Base-by-base conservation (phyloP, 257 asterid genomes). In the Fraxinus excelsior region DNA sequence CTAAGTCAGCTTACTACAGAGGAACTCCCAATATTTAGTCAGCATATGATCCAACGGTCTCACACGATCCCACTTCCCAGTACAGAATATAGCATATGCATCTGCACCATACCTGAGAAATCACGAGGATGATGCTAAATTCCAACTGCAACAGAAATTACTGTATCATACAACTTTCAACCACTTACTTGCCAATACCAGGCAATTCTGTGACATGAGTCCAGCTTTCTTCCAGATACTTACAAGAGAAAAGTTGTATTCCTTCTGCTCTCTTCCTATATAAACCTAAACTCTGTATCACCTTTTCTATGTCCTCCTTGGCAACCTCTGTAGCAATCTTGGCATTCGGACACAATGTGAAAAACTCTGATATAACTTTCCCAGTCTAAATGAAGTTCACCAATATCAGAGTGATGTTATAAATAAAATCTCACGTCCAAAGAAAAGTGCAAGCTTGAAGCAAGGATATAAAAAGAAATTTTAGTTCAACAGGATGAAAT, bases 141-240 rank as follows among this genome's bases (percentile, higher is more conserved):
- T 31, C 5, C 58, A 29, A 3, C 34, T 69, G 62, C 37, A 10
- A 72, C 18, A n/a, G n/a, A 70, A 2, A 21, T 60, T 60, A 19
- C 25, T 1, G 11, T 13, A 31, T 28, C 16, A 16, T 44, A 34
- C 31, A 73, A 23, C 32, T 25, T 66, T 7, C 23, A 19, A 7
- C 72, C 68, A 78, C 96, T 76, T 85, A 90, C 96, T 94, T 94
- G 81, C 97, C 98, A 80, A 94, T 82, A 69, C 97, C 97, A 80
- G 84, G 78, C 60, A 94, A 89, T 19, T 94, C 73, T 6, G 98
- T 91, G 58, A 91, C 97, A 76, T 91, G 88, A 76, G 92, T 90
- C 97, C 97, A 92, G 75, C 79, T 82, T 23, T 87, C 84, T 28
- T 60, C 70, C 66, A 94, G 62, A 85, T 94, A 94, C 71, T 89